These are phyloP conservation scores for Roridomyces roridus DNA, from an alignment of 768 basidiomycete species.

Conservation along the genomic window DNA sequence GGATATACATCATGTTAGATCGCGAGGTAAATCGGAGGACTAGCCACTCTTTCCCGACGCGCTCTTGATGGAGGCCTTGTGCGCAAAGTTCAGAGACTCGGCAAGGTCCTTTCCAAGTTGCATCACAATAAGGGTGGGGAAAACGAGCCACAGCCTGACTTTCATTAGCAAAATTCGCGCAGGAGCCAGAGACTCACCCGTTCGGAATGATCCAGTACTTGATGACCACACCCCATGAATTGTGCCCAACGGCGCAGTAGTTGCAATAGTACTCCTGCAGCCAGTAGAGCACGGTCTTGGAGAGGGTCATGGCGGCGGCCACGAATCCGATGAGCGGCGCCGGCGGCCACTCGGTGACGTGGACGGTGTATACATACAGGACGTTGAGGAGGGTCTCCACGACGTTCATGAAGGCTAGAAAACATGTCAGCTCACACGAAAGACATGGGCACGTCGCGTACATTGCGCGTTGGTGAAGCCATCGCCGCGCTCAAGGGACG, in stretches of 20 bases:
- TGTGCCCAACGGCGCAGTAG: conserved; percentile 79
- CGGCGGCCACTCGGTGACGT: conserved; percentile 62
- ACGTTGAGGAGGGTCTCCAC: conserved; percentile 81
- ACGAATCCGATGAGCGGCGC: conserved; percentile 81
- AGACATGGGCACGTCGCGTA: conserved; percentile 44
- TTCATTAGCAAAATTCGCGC: no score
- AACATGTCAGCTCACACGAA: not conserved
- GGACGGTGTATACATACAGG: conserved; percentile 76
- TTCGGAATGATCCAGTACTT: conserved; percentile 80
- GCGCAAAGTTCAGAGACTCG: no score
- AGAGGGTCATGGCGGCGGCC: conserved; percentile 77
- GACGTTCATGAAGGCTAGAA: conserved; percentile 77
- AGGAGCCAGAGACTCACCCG: conserved; percentile 54
- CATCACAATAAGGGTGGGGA: no score
- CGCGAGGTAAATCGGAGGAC: no score
- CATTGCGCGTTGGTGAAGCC: conserved; percentile 91
- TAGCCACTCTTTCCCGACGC: no score
- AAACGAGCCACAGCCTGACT: no score
- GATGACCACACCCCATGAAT: conserved; percentile 54
- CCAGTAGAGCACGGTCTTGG: conserved; percentile 87
- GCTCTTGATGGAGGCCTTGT: no score
- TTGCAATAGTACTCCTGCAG: conserved; percentile 80
- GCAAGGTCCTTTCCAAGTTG: no score
- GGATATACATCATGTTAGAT: no score
- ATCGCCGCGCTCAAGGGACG: conserved; percentile 64